Conservation (phyloP, 805 yeast genomes). For the Wickerhamiella cacticola region DNA sequence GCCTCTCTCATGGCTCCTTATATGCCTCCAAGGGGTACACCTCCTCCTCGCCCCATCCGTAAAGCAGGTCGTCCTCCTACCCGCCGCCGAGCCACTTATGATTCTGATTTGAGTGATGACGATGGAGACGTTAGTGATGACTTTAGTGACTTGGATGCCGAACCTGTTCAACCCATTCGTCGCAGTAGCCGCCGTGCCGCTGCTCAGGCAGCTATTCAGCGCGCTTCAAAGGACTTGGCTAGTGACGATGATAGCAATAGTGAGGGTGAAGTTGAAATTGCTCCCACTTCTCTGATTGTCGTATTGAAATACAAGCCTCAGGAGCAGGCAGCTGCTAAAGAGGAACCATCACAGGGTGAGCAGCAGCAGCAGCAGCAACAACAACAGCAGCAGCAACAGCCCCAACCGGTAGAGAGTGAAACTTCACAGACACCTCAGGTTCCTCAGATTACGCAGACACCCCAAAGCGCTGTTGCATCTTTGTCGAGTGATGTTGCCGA, state of each 20-base stretch:
- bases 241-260: conserved; percentile 1
- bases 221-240: background rate
- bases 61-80: conserved; percentile 11
- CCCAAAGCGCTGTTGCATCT: background rate
- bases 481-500: background rate
- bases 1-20: conserved; percentile 11
- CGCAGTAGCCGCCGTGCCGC: conserved; percentile 10
- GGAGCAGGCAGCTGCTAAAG: background rate
- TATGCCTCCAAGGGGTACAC: conserved; percentile 11
- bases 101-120: conserved; percentile 10
- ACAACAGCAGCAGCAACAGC: no score
- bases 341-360: background rate
- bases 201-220: background rate
- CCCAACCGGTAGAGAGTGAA: background rate
- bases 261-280: conserved; percentile 4
- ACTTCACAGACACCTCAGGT: background rate
- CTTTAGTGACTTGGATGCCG: conserved; percentile 9
- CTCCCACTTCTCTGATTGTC: background rate
- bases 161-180: conserved; percentile 4
- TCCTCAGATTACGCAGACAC: background rate
- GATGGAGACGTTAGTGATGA: conserved; percentile 11
- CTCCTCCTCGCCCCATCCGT: conserved; percentile 10
- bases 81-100: conserved; percentile 8
- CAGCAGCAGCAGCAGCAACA: background rate
- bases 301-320: conserved; percentile 5